Evolutionary conservation across 1,139 yeast species (phyloP), one percentile per base, ranked within the genome.

Genomic region (Blastobotrys elegans): DNA sequence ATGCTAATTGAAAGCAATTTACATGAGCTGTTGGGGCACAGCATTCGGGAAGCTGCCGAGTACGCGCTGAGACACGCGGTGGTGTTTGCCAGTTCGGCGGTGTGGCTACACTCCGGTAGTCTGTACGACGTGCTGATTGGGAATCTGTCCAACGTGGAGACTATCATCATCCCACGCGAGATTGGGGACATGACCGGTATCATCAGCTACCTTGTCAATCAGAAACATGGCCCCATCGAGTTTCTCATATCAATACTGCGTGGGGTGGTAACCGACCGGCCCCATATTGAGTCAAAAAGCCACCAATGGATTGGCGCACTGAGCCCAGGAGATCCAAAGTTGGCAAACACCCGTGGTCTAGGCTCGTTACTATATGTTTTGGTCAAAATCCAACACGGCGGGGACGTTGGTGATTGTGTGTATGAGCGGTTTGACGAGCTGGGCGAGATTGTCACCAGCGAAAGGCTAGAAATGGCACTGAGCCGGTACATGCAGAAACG

Each of bases 51-150:
- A 6, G 8, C 16, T 7, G 20, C 20, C 2, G 32, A 41, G 2
- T 41, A 41, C 21, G 44, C 44, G 14, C 16, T 33, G n/a, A 32
- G 17, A 3, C 44, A 33, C 26, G 44, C 44, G 3, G 39, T 20
- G 10, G 39, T 32, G 14, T 32, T 16, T 24, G 30, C 32, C 2
- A 40, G 18, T 13, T 14, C 36, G 8, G 16, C n/a, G 4, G 13
- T 31, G 17, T 41, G 44, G 44, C 20, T 32, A 2, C 17, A 13
- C 6, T 16, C 26, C 2, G 44, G 44, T 2, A 33, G 24, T 21
- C 21, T 41, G 11, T 24, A 22, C 22, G 39, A 41, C 31, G 30
- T 41, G 37, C 22, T 41, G 24, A 24, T 16, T 2, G 44, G 39
- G 8, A 33, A 41, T 14, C 3, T 41, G 4, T 32, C 38, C 14